Conservation (phyloP, 2,329 filamentous ascomycete species). For the Triangularia verruculosa region DNA sequence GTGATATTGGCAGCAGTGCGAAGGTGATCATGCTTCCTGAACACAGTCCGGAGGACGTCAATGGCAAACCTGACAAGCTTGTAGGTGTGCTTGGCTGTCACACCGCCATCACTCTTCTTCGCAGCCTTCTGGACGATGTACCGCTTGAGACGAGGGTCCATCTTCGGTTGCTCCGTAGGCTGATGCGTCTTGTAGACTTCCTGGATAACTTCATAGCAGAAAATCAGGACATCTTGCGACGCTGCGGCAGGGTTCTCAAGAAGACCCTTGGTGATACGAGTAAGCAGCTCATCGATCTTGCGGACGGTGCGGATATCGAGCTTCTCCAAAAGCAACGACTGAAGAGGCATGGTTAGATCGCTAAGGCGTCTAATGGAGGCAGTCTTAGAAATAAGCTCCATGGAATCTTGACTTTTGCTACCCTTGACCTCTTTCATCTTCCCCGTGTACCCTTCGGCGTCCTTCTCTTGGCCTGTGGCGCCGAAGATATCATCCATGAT, state of each 20-base stretch:
- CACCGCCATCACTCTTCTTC: conserved; percentile 69
- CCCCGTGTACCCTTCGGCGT: conserved; percentile 90
- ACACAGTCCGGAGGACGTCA: conserved; percentile 78
- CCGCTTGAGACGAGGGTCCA: conserved; percentile 62
- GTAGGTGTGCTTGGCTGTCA: conserved; percentile 75
- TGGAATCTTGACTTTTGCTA: conserved; percentile 96
- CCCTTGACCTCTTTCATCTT: conserved; percentile 98
- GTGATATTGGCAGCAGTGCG: conserved; percentile 75
- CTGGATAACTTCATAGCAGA: conserved; percentile 92
- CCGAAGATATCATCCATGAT: conserved; percentile 99
- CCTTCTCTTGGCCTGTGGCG: conserved; percentile 87
- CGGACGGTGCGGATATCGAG: conserved; percentile 78
- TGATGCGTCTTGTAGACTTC: conserved; percentile 70
- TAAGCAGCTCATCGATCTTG: conserved; percentile 86
- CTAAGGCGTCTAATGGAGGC: conserved; percentile 72
- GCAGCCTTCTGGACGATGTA: conserved; percentile 80
- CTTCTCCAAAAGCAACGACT: conserved; percentile 75
- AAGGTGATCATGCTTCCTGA: conserved; percentile 80
- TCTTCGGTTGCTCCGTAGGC: conserved; percentile 48
- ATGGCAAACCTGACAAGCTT: conserved; percentile 87
- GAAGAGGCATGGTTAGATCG: conserved; percentile 74
- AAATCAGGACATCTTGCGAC: conserved; percentile 79
- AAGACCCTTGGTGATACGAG: conserved; percentile 78
- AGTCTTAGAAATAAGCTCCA: conserved; percentile 85
- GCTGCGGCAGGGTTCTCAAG: conserved; percentile 76